Percentiles rank a stretch among this genome's conserved stretches.
Conservation (phyloP, 306 rosid species). For the Vigna radiata region DNA sequence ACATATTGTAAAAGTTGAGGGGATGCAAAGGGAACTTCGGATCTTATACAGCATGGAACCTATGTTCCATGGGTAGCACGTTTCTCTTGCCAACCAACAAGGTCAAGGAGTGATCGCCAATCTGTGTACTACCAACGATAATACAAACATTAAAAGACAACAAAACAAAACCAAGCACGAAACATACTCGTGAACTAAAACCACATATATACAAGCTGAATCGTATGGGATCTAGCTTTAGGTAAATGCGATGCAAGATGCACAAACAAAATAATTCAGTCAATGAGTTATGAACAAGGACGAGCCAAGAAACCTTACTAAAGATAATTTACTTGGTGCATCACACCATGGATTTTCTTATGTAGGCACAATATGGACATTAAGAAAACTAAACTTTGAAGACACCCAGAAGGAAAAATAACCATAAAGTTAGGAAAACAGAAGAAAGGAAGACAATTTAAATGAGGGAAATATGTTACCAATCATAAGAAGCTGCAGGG, state of each 20-base stretch:
- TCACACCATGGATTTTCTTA: neutral
- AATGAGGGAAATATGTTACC: slow-evolving; percentile 52
- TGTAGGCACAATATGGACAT: neutral
- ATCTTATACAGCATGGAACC: slow-evolving; percentile 43
- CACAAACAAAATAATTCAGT: slow-evolving; percentile 10
- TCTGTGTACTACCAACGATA: neutral
- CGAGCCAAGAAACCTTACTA: slow-evolving; percentile 27
- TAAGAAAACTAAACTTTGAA: slow-evolving; percentile 33
- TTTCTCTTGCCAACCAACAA: neutral
- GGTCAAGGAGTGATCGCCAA: slow-evolving; percentile 15
- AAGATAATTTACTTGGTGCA: slow-evolving; percentile 27
- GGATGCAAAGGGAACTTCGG: slow-evolving; percentile 39
- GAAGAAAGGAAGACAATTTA: neutral
- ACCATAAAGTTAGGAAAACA: neutral
- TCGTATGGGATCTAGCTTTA: slow-evolving; percentile 38
- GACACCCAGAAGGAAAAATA: slow-evolving; percentile 30
- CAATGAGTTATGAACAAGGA: slow-evolving; percentile 9
- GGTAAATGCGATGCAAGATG: slow-evolving; percentile 23
- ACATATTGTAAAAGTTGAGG: neutral
- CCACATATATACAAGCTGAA: neutral
- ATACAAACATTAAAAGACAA: slow-evolving; percentile 23
- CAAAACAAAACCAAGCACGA: neutral
- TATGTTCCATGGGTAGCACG: slow-evolving; percentile 21
- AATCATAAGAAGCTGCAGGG: slow-evolving; percentile 48
- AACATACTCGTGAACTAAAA: slow-evolving; percentile 22